Evolutionary conservation across 2,329 filamentous ascomycete species (phyloP), one percentile per base, ranked within the genome.

Genomic region (Hymenoscyphus albidus): DNA sequence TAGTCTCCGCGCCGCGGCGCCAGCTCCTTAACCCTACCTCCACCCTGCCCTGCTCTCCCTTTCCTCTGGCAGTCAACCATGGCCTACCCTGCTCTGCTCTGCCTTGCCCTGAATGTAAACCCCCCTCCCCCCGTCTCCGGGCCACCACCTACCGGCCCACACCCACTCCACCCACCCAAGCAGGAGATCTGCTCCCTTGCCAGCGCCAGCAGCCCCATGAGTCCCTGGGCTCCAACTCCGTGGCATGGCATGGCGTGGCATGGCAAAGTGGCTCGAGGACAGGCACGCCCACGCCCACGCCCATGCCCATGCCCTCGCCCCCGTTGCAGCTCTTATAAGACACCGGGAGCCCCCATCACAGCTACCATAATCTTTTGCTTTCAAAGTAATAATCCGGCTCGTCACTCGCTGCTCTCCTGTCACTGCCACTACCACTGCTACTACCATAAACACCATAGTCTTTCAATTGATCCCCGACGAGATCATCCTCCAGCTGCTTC

Each of bases 291-390:
- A 71, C 72, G 70, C 66, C 70, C 67, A 71, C 66, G 67, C 27
- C 27, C 27, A 27, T 27, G 27, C 27, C 27, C 27, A 27, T 27
- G 27, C 27, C 70, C 67, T 72, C 66, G 67, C 27, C 27, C 27
- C 3, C 38, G 55, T 51, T 51, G 44, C 64, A 61, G 60, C 64
- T 71, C 67, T 68, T 73, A 73, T 74, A 73, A 74, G 71, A 74
- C 65, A 72, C 60, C 61, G 35, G 58, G 64, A 68, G 64, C 68
- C 70, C 71, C 72, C 70, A 72, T 70, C 68, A 58, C 60, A 57
- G 64, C 57, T 64, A 27, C 65, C 67, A 60, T 67, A 63, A 65
- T 68, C 61, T 62, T 65, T 62, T 61, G 59, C 60, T 62, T 56
- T 40, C 59, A 40, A 62, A 61, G 59, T 40, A 62, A 55, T 62